Evolutionary conservation across 129 eudicot species (phyloP).

Genomic region (Silybum marianum): DNA sequence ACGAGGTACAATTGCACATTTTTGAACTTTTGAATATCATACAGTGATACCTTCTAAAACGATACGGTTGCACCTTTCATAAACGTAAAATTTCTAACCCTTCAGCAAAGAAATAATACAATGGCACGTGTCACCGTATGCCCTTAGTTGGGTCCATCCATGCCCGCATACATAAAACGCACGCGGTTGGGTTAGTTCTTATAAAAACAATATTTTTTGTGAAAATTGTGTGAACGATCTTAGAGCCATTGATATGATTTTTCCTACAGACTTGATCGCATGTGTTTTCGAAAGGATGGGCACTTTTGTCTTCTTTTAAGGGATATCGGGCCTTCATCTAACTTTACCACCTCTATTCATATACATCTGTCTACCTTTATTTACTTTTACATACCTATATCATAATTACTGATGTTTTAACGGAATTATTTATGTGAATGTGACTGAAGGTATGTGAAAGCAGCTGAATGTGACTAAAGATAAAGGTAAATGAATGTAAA

Average conservation of each 20-base stretch:
- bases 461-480: no score
- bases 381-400: no score
- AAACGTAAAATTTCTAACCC: no score
- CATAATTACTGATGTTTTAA: background rate
- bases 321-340: background rate
- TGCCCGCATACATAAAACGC: background rate
- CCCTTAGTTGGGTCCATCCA: no score
- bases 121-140: no score
- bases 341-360: background rate
- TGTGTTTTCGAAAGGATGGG: background rate
- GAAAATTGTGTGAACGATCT: background rate
- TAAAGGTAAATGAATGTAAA: no score
- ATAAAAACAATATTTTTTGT: background rate
- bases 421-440: background rate
- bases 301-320: background rate
- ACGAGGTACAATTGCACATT: no score
- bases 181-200: background rate
- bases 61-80: no score
- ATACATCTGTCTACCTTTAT: no score
- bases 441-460: background rate
- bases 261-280: background rate
- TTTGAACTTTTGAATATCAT: no score
- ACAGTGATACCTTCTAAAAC: no score
- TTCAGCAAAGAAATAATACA: no score
- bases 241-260: background rate